Conservation (phyloP, 2,329 filamentous ascomycete genomes). For the Phialophora expanda region DNA sequence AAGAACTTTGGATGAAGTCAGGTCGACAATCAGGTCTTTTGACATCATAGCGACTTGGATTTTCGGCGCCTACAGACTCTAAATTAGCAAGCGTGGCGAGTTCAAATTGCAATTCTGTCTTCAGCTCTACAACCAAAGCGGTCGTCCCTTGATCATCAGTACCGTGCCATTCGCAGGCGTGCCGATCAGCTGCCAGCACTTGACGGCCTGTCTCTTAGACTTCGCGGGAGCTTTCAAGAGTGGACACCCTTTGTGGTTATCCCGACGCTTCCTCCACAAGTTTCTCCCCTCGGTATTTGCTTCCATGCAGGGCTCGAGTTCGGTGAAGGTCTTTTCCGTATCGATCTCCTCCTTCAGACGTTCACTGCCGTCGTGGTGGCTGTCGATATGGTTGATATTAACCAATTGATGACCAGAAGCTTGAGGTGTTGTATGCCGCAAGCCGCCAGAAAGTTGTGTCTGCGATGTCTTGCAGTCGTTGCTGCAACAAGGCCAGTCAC, state of each 20-base stretch:
- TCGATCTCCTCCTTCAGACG: neutral
- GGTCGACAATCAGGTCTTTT: neutral
- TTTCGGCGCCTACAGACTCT: neutral
- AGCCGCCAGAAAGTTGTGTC: too few relatives aligned
- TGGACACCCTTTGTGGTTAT: neutral
- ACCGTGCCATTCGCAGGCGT: neutral
- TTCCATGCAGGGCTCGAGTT: neutral
- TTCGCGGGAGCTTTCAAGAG: neutral
- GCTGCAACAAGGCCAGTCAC: too few relatives aligned
- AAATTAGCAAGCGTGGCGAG: conserved; percentile 17
- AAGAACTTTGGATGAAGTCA: conserved; percentile 44
- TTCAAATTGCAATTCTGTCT: neutral
- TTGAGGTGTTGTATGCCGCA: neutral
- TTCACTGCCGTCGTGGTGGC: neutral
- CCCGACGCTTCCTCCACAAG: neutral
- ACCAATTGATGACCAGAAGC: neutral
- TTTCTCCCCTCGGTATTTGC: neutral
- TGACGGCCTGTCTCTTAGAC: neutral
- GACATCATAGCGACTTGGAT: neutral
- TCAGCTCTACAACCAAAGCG: neutral
- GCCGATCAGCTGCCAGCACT: neutral
- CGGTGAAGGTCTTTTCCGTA: neutral
- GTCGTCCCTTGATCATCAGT: neutral
- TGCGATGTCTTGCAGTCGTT: too few relatives aligned
- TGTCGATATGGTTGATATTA: neutral